Evolutionary conservation across 192 early-diverging fungal genomes (phyloP), one percentile per base, ranked within the genome.

Genomic region (Blastocladiella britannica): DNA sequence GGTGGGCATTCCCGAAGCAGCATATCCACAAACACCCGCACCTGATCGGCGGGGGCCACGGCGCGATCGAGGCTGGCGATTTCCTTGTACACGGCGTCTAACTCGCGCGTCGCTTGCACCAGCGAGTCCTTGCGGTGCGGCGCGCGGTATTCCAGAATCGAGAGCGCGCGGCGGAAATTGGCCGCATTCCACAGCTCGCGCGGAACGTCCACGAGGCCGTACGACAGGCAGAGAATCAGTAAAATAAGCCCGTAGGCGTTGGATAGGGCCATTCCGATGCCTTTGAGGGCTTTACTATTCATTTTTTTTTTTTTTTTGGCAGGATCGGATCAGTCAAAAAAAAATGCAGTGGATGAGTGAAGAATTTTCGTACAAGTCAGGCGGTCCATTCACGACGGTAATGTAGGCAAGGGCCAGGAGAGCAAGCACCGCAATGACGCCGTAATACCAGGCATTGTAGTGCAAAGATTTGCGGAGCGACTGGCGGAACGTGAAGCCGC

Each of bases 181-280:
- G 86, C 81, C 8, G 70, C 67, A 58, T 77, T 80, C 89, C 91
- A 97, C 47, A 93, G 70, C 58, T 72, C 67, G 52, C 91, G 77
- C 23, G 93, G 93, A 29, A 97, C 72, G 28, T 88, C 82, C 0
- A 97, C 89, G 53, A 94, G 70, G 0, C 93, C 93, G 66, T 91
- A 90, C 22, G 91, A 88, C 80, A 97, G 82, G 64, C 94, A 84
- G 2, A 88, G 73, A 53, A 89, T 85, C 26, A 86, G 78, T 20
- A 93, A 78, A 25, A 90, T 65, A 28, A 97, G 72, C 43, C 93
- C 93, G 84, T 86, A 97, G 58, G 87, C 89, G 69, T 97, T 97
- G 30, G 86, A 84, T 52, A 84, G 78, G 0, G 93, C 89, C 82
- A 97, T 97, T 25, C 89, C 70, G 56, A 88, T 83, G 2, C 79